phyloP scores from a whole-genome alignment of 305 asterid genomes.

The Vinca major region DNA sequence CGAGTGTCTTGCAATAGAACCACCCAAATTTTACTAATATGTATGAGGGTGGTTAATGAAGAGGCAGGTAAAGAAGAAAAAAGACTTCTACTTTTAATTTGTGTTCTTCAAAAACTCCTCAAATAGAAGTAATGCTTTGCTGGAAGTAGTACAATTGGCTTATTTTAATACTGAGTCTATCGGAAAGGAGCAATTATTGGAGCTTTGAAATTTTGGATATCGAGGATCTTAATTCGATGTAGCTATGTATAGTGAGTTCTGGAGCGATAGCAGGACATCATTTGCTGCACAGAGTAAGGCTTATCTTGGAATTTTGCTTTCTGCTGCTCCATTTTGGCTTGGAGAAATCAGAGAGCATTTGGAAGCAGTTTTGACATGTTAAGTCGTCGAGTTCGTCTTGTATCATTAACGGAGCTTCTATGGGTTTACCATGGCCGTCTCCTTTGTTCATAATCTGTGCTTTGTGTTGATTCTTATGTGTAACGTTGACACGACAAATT shows the following conservation, averaged over 20 bases:
- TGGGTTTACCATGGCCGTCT: background rate
- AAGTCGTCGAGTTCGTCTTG: conserved; percentile 16
- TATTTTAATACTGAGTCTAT: conserved; percentile 20
- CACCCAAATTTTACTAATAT: conserved; percentile 57
- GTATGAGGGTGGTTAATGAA: conserved; percentile 45
- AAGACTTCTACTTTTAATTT: conserved; percentile 18
- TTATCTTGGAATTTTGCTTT: conserved; percentile 33
- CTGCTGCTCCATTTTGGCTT: conserved; percentile 37
- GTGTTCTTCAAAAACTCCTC: conserved; percentile 30
- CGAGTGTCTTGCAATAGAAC: conserved; percentile 25
- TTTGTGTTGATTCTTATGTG: background rate
- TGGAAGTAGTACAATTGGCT: conserved; percentile 23
- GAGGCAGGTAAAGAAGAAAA: conserved; percentile 27
- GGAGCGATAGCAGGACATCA: conserved; percentile 22
- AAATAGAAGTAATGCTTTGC: conserved; percentile 31
- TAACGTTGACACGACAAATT: background rate
- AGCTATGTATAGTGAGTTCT: conserved; percentile 36
- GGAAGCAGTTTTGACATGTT: conserved; percentile 34
- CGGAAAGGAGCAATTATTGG: conserved; percentile 36
- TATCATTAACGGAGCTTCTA: background rate
- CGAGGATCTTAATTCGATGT: conserved; percentile 29
- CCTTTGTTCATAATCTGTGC: conserved; percentile 2
- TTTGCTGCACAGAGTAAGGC: conserved; percentile 30
- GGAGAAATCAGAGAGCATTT: conserved; percentile 31
- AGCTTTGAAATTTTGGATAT: conserved; percentile 72